These are phyloP conservation scores for Gossypium davidsonii DNA, from an alignment of 441 rosid species.

Conservation along the genomic window DNA sequence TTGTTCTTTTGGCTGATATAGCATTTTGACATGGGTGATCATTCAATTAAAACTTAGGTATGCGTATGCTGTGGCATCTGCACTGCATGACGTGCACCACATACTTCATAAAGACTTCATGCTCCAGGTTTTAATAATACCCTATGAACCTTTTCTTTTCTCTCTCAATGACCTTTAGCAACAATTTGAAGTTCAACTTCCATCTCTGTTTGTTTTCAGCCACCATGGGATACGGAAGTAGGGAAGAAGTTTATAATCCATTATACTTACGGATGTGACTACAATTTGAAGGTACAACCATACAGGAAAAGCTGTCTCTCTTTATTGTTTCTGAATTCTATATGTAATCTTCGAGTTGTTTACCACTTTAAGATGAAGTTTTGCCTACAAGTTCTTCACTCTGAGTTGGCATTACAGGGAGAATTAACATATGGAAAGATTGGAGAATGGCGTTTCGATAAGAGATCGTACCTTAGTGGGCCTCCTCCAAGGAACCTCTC, in stretches of 20 bases:
- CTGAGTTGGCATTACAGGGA: slow-evolving; percentile 36
- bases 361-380: background rate
- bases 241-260: slow-evolving; percentile 66
- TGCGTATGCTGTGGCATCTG: slow-evolving; percentile 81
- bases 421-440: slow-evolving; percentile 54
- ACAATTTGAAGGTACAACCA: slow-evolving; percentile 40
- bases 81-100: slow-evolving; percentile 58
- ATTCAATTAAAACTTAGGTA: slow-evolving; percentile 35
- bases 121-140: slow-evolving; percentile 47
- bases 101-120: slow-evolving; percentile 61
- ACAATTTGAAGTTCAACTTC: background rate
- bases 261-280: slow-evolving; percentile 78
- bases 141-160: background rate
- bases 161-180: slow-evolving; percentile 3
- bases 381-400: background rate
- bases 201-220: slow-evolving; percentile 36
- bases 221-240: slow-evolving; percentile 63
- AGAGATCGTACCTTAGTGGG: slow-evolving; percentile 57
- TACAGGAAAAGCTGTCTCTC: background rate
- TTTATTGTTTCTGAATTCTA: background rate
- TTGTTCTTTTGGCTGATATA: slow-evolving; percentile 4
- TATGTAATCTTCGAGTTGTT: background rate
- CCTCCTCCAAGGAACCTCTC: slow-evolving; percentile 67
- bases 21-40: background rate
- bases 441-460: slow-evolving; percentile 78